Conservation (phyloP, 768 basidiomycete species). For the Lactarius sanguifluus region DNA sequence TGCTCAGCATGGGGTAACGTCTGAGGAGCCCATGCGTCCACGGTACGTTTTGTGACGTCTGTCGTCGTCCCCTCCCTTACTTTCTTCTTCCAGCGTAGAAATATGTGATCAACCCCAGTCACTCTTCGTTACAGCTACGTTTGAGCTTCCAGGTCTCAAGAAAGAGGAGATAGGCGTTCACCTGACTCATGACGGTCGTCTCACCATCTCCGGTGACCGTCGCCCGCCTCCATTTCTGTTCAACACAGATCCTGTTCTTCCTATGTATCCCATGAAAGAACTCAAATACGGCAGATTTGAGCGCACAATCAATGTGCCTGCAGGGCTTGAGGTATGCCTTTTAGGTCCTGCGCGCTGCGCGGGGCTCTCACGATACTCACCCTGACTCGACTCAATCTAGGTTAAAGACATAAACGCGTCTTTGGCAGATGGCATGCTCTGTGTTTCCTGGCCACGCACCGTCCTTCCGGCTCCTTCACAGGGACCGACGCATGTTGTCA, state of each 20-base stretch:
- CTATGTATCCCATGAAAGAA: conserved; percentile 27
- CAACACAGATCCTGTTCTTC: conserved; percentile 13
- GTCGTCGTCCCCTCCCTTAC: neutral
- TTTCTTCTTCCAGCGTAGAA: conserved; percentile 41
- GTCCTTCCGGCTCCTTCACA: neutral
- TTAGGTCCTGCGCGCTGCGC: neutral
- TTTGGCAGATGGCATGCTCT: conserved; percentile 29
- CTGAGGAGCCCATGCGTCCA: conserved; percentile 24
- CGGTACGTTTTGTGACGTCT: conserved; percentile 17
- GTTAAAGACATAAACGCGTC: conserved; percentile 29
- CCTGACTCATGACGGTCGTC: conserved; percentile 43
- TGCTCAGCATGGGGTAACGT: conserved; percentile 2
- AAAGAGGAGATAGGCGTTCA: conserved; percentile 50
- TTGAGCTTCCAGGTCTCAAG: conserved; percentile 56
- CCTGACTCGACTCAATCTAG: conserved; percentile 21
- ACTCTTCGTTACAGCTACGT: conserved; percentile 49
- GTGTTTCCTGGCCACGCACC: conserved; percentile 29
- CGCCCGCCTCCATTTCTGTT: conserved; percentile 30
- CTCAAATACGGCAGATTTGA: conserved; percentile 30
- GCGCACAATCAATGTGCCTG: conserved; percentile 27
- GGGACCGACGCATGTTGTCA: conserved; percentile 1
- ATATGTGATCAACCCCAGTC: conserved; percentile 44
- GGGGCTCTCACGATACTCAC: neutral
- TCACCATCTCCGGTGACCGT: conserved; percentile 50
- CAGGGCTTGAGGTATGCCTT: conserved; percentile 27